Percentiles rank a stretch among this genome's conserved stretches.
Conservation (phyloP, 768 basidiomycete species). For the Leccinum rimulosum region DNA sequence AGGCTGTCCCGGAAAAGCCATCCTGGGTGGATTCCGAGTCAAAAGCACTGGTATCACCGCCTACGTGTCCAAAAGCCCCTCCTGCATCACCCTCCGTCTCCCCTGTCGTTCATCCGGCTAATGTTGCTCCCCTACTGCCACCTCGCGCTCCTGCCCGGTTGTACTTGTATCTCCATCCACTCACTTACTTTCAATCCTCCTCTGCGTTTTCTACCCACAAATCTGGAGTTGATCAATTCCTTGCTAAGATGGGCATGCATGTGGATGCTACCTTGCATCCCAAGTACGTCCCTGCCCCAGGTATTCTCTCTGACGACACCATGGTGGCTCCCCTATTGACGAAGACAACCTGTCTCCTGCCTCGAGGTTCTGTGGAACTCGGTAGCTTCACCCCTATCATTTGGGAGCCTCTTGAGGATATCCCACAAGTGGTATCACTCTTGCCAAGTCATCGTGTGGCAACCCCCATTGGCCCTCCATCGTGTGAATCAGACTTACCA, state of each 20-base stretch:
- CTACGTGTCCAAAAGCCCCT: too few relatives aligned
- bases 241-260: constrained; percentile 6
- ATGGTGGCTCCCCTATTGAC: constrained; percentile 16
- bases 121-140: too few relatives aligned
- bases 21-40: too few relatives aligned
- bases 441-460: constrained; percentile 29
- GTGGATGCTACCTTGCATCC: constrained; percentile 19
- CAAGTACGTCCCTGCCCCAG: constrained; percentile 17
- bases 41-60: too few relatives aligned
- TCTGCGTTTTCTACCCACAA: too few relatives aligned
- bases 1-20: too few relatives aligned
- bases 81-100: too few relatives aligned
- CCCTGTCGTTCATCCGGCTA: too few relatives aligned
- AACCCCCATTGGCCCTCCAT: constrained; percentile 24
- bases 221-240: constrained; percentile 30
- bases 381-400: constrained; percentile 26
- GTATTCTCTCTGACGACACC: constrained; percentile 9
- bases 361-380: constrained; percentile 23
- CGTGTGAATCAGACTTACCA: constrained; percentile 27
- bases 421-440: constrained; percentile 32
- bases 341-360: constrained; percentile 1
- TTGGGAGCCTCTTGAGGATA: constrained; percentile 31
- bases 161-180: too few relatives aligned
- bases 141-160: too few relatives aligned
- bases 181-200: too few relatives aligned